Evolutionary conservation across 257 asterid species (phyloP).

Genomic region (Leonotis leonurus): DNA sequence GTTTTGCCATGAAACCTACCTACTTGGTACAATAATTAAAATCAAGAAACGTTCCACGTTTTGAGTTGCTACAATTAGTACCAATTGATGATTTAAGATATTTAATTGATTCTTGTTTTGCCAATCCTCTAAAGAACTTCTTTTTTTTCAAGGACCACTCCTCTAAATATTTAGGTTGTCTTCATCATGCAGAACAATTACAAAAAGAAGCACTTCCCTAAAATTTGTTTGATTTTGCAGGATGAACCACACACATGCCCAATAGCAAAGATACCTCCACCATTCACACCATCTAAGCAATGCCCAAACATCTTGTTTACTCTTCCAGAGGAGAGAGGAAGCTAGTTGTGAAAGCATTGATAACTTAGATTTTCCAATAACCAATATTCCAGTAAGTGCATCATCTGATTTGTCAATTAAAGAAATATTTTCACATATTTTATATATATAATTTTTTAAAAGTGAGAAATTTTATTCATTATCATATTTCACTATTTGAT

Average conservation of each 20-base stretch:
- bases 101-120: too few species aligned
- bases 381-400: slow-evolving; percentile 95
- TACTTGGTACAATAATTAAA: not conserved
- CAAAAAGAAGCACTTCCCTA: not conserved
- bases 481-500: too few species aligned
- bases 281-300: slow-evolving; percentile 93
- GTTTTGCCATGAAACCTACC: not conserved
- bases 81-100: not conserved
- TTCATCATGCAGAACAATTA: not conserved
- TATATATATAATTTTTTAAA: too few species aligned
- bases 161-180: too few species aligned
- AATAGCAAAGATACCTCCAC: slow-evolving; percentile 99
- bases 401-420: too few species aligned
- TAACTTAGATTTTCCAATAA: slow-evolving; percentile 90
- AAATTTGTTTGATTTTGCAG: not conserved
- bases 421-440: too few species aligned
- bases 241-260: slow-evolving; percentile 52
- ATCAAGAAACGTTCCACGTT: not conserved
- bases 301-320: slow-evolving; percentile 96
- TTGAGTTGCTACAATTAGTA: not conserved
- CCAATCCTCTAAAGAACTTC: too few species aligned
- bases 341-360: slow-evolving; percentile 97
- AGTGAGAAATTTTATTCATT: too few species aligned
- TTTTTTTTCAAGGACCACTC: too few species aligned
- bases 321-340: slow-evolving; percentile 76